phyloP scores from a whole-genome alignment of 192 early-diverging fungal genomes.

The Coemansia sp. region DNA sequence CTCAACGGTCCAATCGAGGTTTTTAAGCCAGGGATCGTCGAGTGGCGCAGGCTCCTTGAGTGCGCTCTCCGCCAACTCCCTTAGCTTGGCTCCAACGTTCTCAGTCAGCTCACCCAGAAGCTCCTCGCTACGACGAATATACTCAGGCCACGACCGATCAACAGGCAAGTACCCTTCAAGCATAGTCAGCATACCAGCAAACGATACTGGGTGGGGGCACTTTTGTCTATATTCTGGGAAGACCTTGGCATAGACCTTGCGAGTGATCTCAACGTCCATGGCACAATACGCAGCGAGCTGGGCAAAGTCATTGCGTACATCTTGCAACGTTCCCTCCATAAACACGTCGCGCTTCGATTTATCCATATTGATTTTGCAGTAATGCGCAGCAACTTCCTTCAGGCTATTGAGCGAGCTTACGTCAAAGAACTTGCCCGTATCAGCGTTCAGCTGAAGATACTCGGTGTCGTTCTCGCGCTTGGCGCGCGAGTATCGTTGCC shows the following conservation, averaged over 20 bases:
- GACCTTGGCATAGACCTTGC: conserved; percentile 67
- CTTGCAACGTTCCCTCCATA: conserved; percentile 60
- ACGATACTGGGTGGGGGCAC: conserved; percentile 94
- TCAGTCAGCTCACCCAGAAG: conserved; percentile 60
- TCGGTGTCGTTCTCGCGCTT: conserved; percentile 49
- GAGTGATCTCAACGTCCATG: conserved; percentile 79
- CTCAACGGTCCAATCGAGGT: conserved; percentile 74
- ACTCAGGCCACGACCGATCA: conserved; percentile 78
- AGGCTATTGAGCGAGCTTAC: conserved; percentile 71
- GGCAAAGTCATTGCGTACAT: conserved; percentile 68
- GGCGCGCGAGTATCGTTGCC: conserved; percentile 72
- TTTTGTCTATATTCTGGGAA: conserved; percentile 73
- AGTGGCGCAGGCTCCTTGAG: conserved; percentile 31
- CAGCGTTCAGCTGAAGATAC: conserved; percentile 54
- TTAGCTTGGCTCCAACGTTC: conserved; percentile 47
- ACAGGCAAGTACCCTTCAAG: conserved; percentile 82
- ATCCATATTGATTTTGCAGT: conserved; percentile 70
- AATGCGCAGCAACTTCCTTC: conserved; percentile 75
- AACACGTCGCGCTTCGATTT: conserved; percentile 67
- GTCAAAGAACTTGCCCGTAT: conserved; percentile 58
- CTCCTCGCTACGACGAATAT: conserved; percentile 62
- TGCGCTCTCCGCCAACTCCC: conserved; percentile 55
- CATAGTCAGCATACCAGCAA: conserved; percentile 91
- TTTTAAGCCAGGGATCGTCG: conserved; percentile 78
- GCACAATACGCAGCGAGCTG: conserved; percentile 83